Evolutionary conservation across 2,329 filamentous ascomycete genomes (phyloP), one percentile per base, ranked within the genome.

Genomic region (Scolecobasidium constrictum): DNA sequence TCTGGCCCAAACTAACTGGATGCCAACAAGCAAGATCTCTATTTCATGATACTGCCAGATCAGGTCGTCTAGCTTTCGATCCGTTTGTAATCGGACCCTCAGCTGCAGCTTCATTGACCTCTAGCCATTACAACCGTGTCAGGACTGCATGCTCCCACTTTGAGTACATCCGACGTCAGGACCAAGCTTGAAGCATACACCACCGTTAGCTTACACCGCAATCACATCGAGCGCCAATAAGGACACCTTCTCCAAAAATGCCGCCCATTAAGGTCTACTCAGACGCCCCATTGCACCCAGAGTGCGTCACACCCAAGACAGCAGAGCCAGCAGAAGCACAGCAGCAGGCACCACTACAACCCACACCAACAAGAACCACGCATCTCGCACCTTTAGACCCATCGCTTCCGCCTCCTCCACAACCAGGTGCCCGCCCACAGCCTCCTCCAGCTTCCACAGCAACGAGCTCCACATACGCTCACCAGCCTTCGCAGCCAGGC

Each of bases 261-360:
- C 64, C 66, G 11, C 66, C 65, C 11, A 62, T 70, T 35, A 64
- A 58, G 35, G 58, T 68, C 43, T 64, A 69, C 58, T 63, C 63
- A 44, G 57, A 69, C 48, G 61, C 61, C 18, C 67, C 67, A 41
- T 69, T 71, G 48, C 56, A 56, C 11, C 57, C 66, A 4, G 48
- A 46, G 12, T 34, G 18, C 20, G 35, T 36, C 15, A 49, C 47
- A 11, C 40, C 49, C 21, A 47, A 50, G 18, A 40, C 49, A n/a
- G 36, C 40, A 34, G 41, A 18, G 17, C 51, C 51, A 35, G 52
- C 53, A 46, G 66, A 65, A 53, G 49, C 50, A 36, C 11, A 61
- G 56, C 23, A 45, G 56, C 18, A 63, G 16, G 9, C 7, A 12
- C 12, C 60, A 1, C 60, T 61, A 3, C 56, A 63, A 45, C 65